A percentile compares a stretch with the other conserved stretches of the same genome.
phyloP scores from a whole-genome alignment of 306 rosid genomes.

The Gastrolobium villosum region DNA sequence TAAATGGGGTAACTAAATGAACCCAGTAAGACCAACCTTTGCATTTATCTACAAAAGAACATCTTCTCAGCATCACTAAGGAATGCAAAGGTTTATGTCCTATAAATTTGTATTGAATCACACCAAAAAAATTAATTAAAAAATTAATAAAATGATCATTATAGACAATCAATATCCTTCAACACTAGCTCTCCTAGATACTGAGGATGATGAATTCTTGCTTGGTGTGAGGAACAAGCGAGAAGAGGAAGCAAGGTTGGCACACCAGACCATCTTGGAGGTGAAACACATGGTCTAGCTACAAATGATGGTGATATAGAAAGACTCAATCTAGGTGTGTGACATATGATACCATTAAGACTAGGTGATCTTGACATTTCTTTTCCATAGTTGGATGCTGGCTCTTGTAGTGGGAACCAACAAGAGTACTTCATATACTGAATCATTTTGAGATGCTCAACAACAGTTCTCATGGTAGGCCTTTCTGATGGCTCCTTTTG shows the following conservation, averaged over 20 bases:
- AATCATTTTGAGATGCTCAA: conserved; percentile 65
- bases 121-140: conserved; percentile 45
- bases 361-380: conserved; percentile 70
- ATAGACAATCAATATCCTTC: conserved; percentile 72
- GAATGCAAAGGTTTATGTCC: conserved; percentile 58
- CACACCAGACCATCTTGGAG: conserved; percentile 55
- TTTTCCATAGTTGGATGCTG: conserved; percentile 56
- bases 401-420: conserved; percentile 81
- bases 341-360: conserved; percentile 63
- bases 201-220: conserved; percentile 61
- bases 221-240: conserved; percentile 59
- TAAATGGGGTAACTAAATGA: conserved; percentile 42
- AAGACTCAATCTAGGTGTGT: conserved; percentile 60
- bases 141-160: conserved; percentile 31
- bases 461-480: conserved; percentile 88
- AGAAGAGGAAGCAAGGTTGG: conserved; percentile 59
- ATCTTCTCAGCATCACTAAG: conserved; percentile 51
- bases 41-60: conserved; percentile 61
- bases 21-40: conserved; percentile 41
- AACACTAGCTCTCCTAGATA: conserved; percentile 58
- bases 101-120: conserved; percentile 67
- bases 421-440: conserved; percentile 72
- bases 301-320: conserved; percentile 69
- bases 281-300: conserved; percentile 57
- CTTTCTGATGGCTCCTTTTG: conserved; percentile 88